Conservation (phyloP, 108 stramenopile genomes). For the Cafeteria roenbergensis region DNA sequence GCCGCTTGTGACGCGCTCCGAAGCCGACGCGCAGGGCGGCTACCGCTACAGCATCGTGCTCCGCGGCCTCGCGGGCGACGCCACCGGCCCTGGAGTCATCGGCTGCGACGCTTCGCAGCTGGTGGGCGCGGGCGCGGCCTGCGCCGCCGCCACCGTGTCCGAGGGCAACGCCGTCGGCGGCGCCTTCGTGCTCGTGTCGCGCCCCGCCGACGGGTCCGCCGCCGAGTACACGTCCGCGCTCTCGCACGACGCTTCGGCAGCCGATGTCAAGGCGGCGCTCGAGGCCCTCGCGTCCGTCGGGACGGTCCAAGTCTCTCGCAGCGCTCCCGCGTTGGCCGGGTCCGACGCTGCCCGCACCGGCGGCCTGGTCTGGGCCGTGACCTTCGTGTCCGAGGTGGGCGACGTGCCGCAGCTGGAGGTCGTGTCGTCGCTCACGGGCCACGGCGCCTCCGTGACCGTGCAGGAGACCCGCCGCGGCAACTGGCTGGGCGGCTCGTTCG, state of each 20-base stretch:
- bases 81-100: too few relatives aligned
- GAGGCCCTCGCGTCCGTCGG: constrained; percentile 43
- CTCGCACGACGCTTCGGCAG: constrained; percentile 40
- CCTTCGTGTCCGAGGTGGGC: constrained; percentile 40
- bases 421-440: constrained; percentile 40
- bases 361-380: constrained; percentile 49
- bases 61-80: constrained; percentile 14
- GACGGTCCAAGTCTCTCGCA: constrained; percentile 42
- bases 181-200: constrained; percentile 29
- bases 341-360: constrained; percentile 1
- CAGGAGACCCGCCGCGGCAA: constrained; percentile 50
- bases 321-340: constrained; percentile 3
- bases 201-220: constrained; percentile 16
- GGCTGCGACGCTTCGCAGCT: too few relatives aligned
- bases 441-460: constrained; percentile 41
- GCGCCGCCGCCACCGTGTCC: constrained; percentile 32
- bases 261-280: constrained; percentile 31
- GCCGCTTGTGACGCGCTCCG: too few relatives aligned
- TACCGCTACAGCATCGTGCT: background rate
- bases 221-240: constrained; percentile 35
- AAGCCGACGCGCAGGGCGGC: background rate
- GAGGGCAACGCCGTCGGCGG: constrained; percentile 31
- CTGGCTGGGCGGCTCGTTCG: constrained; percentile 51
- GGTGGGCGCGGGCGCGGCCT: too few relatives aligned
- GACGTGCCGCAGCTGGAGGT: constrained; percentile 40